These are phyloP conservation scores for Crucihimalaya himalaica DNA, from an alignment of 345 rosid species.

Conservation along the genomic window DNA sequence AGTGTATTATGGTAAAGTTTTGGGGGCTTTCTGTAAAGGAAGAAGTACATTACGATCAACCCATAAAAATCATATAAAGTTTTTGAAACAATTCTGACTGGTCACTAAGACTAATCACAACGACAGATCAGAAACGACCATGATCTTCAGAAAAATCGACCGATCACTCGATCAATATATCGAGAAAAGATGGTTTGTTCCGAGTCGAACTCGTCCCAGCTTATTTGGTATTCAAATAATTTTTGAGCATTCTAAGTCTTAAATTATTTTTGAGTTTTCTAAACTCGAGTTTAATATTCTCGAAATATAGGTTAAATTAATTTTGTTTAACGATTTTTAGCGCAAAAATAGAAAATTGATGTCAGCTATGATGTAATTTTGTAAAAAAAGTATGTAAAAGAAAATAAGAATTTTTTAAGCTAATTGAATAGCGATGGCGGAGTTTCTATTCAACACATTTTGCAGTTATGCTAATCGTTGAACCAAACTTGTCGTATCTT, in stretches of 20 bases:
- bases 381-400: background rate
- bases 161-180: too few relatives aligned
- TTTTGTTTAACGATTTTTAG: background rate
- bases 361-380: background rate
- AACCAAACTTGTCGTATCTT: conserved; percentile 34
- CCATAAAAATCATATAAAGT: background rate
- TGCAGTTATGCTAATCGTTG: conserved; percentile 28
- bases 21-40: background rate
- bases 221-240: too few relatives aligned
- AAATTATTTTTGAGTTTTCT: too few relatives aligned
- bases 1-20: background rate
- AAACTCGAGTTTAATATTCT: background rate
- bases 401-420: background rate
- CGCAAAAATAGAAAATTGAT: background rate
- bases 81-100: background rate
- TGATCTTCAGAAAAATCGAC: too few relatives aligned
- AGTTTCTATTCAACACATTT: conserved; percentile 6
- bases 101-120: background rate
- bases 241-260: too few relatives aligned
- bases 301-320: background rate
- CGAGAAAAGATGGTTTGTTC: too few relatives aligned
- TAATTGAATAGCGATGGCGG: conserved; percentile 7
- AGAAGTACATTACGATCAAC: background rate
- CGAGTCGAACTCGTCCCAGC: too few relatives aligned
- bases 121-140: background rate